A percentile compares a stretch with the other conserved stretches of the same genome.
phyloP scores from a whole-genome alignment of 164 flowering plant species.

The Cinnamomum micranthum region DNA sequence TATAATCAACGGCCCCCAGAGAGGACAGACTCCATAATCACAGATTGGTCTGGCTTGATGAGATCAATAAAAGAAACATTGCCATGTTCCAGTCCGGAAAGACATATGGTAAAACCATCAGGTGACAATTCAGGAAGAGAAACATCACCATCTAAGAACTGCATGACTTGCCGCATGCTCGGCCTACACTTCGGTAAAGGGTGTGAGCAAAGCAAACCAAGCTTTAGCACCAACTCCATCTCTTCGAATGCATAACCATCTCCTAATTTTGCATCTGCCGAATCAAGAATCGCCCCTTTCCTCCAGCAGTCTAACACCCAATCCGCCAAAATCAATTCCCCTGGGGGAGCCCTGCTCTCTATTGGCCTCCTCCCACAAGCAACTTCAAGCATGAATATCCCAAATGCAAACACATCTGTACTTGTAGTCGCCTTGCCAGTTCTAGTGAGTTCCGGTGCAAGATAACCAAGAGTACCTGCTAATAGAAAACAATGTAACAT shows the following conservation, averaged over 20 bases:
- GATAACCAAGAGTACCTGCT: no score
- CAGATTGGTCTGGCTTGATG: not conserved
- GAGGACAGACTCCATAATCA: not conserved
- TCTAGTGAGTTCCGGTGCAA: no score
- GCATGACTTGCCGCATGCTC: conserved; percentile 6
- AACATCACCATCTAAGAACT: not conserved
- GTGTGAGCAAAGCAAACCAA: conserved; percentile 19
- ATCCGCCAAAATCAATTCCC: conserved; percentile 20
- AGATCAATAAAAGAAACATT: not conserved
- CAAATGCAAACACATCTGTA: no score
- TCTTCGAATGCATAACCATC: conserved; percentile 6
- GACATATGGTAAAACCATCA: not conserved
- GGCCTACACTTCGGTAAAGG: not conserved
- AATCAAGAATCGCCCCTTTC: conserved; percentile 8
- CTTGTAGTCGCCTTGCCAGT: no score
- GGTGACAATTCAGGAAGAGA: conserved; percentile 3
- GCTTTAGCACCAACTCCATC: conserved; percentile 18
- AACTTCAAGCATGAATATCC: no score
- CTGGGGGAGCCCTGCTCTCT: no score
- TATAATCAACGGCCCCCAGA: not conserved
- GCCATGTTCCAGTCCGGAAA: not conserved
- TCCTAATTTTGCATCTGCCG: conserved; percentile 17
- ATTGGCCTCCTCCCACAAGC: no score
- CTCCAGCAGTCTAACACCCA: conserved; percentile 14
- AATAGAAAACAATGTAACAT: no score